Conservation (phyloP, 2,329 filamentous ascomycete species). For the Fusarium tuaranense region DNA sequence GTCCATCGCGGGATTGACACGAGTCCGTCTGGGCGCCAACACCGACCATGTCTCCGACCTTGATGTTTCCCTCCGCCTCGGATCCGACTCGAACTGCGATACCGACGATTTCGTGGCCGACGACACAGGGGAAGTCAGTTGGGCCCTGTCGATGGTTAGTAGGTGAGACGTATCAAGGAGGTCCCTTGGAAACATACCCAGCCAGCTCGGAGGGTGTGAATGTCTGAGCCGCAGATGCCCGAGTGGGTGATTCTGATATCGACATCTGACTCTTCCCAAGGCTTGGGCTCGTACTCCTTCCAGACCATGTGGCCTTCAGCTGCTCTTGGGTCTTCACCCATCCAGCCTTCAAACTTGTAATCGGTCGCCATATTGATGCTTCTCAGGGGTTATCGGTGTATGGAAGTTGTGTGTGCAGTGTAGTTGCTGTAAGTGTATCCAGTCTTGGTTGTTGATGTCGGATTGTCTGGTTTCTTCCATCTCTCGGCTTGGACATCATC, state of each 20-base stretch:
- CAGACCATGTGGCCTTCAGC: conserved; percentile 66
- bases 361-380: conserved; percentile 31
- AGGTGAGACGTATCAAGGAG: background rate
- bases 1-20: conserved; percentile 69
- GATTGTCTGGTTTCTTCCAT: background rate
- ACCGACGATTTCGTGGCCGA: conserved; percentile 77
- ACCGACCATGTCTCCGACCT: conserved; percentile 73
- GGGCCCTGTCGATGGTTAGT: conserved; percentile 28
- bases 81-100: conserved; percentile 66
- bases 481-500: background rate
- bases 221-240: conserved; percentile 73
- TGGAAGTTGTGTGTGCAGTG: background rate
- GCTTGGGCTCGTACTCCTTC: conserved; percentile 70
- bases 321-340: conserved; percentile 56
- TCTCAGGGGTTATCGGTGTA: background rate
- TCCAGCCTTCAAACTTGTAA: conserved; percentile 65
- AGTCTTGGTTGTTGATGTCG: background rate
- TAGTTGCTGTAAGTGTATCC: background rate
- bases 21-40: conserved; percentile 76
- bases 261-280: conserved; percentile 74
- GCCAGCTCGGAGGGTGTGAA: conserved; percentile 69
- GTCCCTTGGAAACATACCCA: no score
- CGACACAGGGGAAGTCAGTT: conserved; percentile 56
- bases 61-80: conserved; percentile 59
- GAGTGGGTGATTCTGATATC: conserved; percentile 75